A percentile compares a stretch with the other conserved stretches of the same genome.
Conservation (phyloP, 192 early-diverging fungal genomes). For the Entomortierella lignicola region DNA sequence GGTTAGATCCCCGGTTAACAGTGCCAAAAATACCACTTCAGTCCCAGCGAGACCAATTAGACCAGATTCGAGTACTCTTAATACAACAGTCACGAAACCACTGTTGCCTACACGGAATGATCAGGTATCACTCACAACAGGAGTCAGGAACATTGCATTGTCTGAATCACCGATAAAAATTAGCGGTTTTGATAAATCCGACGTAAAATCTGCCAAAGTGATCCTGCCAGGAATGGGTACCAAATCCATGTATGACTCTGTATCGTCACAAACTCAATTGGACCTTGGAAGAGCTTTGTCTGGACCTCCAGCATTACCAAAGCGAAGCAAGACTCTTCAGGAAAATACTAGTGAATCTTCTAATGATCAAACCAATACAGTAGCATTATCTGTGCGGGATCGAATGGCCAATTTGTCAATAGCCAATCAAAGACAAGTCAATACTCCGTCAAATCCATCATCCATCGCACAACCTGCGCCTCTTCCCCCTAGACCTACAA, state of each 20-base stretch:
- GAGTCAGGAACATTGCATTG: constrained; percentile 6
- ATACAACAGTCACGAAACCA: neutral
- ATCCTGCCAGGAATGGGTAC: constrained; percentile 18
- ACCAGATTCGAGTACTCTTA: neutral
- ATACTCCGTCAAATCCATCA: constrained; percentile 3
- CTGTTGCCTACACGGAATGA: constrained; percentile 12
- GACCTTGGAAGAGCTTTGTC: neutral
- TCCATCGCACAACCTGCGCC: constrained; percentile 4
- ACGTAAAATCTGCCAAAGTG: constrained; percentile 1
- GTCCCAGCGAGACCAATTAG: neutral
- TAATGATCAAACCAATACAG: neutral
- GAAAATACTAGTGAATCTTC: neutral
- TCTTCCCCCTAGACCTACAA: constrained; percentile 27
- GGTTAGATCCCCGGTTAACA: neutral
- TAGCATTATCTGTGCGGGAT: constrained; percentile 31
- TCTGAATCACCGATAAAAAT: no score
- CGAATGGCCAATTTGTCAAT: constrained; percentile 39
- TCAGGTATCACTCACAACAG: constrained; percentile 1
- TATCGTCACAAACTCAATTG: neutral
- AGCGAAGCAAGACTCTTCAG: constrained; percentile 19
- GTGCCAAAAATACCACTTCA: neutral
- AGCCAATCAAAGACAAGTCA: constrained; percentile 12
- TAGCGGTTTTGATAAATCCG: neutral
- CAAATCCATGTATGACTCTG: constrained; percentile 7
- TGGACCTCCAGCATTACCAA: constrained; percentile 35